These are phyloP conservation scores for Naematelia encephala DNA, from an alignment of 768 basidiomycete genomes.

Conservation along the genomic window DNA sequence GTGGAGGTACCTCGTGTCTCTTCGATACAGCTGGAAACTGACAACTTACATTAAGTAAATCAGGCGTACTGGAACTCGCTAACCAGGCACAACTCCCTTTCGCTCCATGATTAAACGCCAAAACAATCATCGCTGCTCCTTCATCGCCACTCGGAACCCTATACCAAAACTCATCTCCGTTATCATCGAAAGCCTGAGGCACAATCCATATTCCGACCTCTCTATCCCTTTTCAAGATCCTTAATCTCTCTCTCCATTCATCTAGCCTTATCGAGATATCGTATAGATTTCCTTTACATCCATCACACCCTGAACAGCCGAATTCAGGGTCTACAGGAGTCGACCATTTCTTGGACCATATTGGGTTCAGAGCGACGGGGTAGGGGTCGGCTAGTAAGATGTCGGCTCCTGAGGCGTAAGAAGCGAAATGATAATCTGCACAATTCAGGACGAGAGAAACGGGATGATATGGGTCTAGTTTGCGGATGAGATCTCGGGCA, in stretches of 20 bases:
- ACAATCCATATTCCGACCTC: conserved; percentile 66
- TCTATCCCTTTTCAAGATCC: conserved; percentile 6
- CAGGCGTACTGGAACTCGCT: conserved; percentile 6
- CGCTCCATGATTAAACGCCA: conserved; percentile 25
- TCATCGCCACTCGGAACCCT: conserved; percentile 21
- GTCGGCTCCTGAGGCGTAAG: conserved; percentile 64
- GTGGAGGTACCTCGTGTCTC: not conserved
- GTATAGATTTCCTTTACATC: conserved; percentile 65
- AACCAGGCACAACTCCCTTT: conserved; percentile 23
- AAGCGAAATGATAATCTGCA: conserved; percentile 63
- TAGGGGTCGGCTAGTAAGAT: conserved; percentile 50
- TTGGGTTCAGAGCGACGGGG: conserved; percentile 37
- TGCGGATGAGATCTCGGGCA: conserved; percentile 56
- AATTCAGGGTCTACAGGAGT: conserved; percentile 53
- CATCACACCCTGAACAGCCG: conserved; percentile 72
- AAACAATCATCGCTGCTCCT: conserved; percentile 8
- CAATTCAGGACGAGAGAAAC: conserved; percentile 63
- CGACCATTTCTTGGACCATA: conserved; percentile 29
- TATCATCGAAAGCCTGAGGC: conserved; percentile 70
- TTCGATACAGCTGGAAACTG: not conserved
- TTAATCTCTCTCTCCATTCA: conserved; percentile 58
- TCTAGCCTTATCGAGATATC: conserved; percentile 69
- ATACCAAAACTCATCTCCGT: conserved; percentile 40
- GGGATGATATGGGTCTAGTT: conserved; percentile 60
- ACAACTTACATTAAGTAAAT: conserved; percentile 24